Base-by-base conservation (phyloP, 78 protist species). In the Protostelium mycophagum region DNA sequence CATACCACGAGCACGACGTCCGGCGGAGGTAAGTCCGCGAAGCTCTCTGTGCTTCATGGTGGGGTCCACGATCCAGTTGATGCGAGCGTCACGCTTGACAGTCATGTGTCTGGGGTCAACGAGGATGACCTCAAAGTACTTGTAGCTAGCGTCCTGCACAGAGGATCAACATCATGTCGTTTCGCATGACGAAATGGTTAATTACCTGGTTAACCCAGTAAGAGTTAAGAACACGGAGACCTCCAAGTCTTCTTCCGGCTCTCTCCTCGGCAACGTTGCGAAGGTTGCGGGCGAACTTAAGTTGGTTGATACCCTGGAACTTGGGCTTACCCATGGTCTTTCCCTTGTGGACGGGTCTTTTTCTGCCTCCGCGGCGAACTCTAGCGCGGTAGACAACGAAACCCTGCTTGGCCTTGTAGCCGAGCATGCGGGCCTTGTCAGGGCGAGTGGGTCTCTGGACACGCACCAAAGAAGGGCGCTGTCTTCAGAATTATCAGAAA, bases 361-460 rank as follows among this genome's bases (percentile, higher is more conserved):
- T 39, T 85, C 99, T 98, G 91, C 97, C 96, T 89, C 99, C 99
- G 51, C 99, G 98, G 93, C 99, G 95, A 83, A 99, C 97, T 88
- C 99, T 98, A 63, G 97, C 96, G 73, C 98, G 96, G 95, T 96
- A 96, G 51, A 98, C 91, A 83, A 95, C 93, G 87, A 88, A 94
- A 35, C 99, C 99, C 94, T 97, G 99, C 97, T 98, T 98, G 90
- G 99, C 98, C 97, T 98, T 98, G 99, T 98, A 99, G 90, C 99
- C 99, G 63, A 99, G 97, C 63, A 95, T 94, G 91, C 99, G 96
- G 34, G 99, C 99, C 96, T 98, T 99, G 94, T 99, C 99, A 29
- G 99, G 98, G 89, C 99, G 97, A 28, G 99, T 95, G 83, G 99
- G 99, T 90, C 94, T 97, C 35, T 97, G 0, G 83, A 96, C 97